phyloP scores from a whole-genome alignment of 139 green algal species.

The Coelastrella sp. region DNA sequence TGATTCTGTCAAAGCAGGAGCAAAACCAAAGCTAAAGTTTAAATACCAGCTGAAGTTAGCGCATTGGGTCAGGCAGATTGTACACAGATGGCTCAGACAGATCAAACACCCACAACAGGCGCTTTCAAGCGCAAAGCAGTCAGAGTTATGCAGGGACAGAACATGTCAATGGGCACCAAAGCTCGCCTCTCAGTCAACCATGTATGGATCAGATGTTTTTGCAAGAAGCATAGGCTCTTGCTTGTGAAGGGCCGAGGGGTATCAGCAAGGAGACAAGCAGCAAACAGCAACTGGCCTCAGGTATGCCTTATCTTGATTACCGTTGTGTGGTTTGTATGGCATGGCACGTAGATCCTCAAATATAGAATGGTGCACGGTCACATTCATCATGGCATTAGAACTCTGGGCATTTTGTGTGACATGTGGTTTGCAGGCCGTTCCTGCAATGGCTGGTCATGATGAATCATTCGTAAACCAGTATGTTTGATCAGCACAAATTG shows the following conservation, averaged over 20 bases:
- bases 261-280: background rate
- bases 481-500: too few species aligned
- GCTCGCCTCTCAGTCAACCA: background rate
- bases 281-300: background rate
- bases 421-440: too few species aligned
- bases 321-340: too few species aligned
- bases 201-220: background rate
- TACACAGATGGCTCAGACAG: background rate
- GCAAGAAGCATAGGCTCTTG: background rate
- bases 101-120: background rate
- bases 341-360: too few species aligned
- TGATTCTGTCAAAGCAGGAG: background rate
- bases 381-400: too few species aligned
- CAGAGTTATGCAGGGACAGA: background rate
- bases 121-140: background rate
- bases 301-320: too few species aligned
- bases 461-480: background rate
- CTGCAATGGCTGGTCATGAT: background rate
- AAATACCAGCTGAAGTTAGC: background rate
- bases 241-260: background rate
- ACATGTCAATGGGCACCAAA: background rate
- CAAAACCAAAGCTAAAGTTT: background rate
- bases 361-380: too few species aligned
- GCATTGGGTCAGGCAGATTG: background rate
- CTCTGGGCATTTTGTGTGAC: too few species aligned